Conservation (phyloP, 352 stramenopile genomes). For the Pythium guiyangense region DNA sequence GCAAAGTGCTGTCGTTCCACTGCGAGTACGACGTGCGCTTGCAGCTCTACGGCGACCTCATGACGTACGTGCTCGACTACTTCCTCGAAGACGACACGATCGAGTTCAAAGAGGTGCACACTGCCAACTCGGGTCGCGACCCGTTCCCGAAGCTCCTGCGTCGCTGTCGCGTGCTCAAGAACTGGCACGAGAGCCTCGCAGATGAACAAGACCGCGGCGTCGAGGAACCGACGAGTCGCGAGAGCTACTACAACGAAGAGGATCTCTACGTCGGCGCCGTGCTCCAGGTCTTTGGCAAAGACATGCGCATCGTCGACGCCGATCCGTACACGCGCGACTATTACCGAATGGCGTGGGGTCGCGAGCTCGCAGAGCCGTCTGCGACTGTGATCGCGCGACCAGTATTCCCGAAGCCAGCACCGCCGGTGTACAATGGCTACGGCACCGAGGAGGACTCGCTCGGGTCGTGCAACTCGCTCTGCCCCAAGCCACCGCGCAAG, state of each 20-base stretch:
- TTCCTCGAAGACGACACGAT: constrained; percentile 89
- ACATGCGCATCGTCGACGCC: constrained; percentile 71
- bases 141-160: constrained; percentile 74
- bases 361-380: constrained; percentile 37
- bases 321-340: constrained; percentile 75
- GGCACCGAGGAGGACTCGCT: constrained; percentile 76
- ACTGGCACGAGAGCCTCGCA: constrained; percentile 56
- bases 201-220: constrained; percentile 76
- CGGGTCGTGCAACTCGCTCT: constrained; percentile 52
- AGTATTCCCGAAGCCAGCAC: constrained; percentile 50
- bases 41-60: constrained; percentile 78
- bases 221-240: constrained; percentile 50
- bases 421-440: constrained; percentile 65
- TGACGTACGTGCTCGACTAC: constrained; percentile 77
- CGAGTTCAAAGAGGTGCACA: constrained; percentile 84
- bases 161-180: constrained; percentile 55
- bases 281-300: constrained; percentile 62
- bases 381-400: constrained; percentile 36
- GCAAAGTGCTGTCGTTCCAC: constrained; percentile 83
- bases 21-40: constrained; percentile 82
- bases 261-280: constrained; percentile 62
- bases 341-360: constrained; percentile 65
- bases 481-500: constrained; percentile 70
- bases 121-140: constrained; percentile 76
- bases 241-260: constrained; percentile 71